Percentiles rank a stretch among this genome's conserved stretches.
Evolutionary conservation across 805 yeast species (phyloP).

Genomic region (Candida boidinii): DNA sequence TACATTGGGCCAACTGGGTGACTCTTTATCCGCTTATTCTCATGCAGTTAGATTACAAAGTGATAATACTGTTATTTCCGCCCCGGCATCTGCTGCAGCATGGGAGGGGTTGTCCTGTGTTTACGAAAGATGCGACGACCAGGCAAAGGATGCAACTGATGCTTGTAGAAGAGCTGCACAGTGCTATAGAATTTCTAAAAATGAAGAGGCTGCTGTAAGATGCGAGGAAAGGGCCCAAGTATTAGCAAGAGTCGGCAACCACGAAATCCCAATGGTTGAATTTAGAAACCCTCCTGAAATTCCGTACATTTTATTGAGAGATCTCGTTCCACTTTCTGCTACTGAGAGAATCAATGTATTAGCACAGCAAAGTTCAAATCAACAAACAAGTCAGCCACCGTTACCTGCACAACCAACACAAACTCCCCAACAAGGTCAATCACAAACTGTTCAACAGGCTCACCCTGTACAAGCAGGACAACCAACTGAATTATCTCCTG

Average conservation of each 20-base stretch:
- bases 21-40: slow-evolving; percentile 59
- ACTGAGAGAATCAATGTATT: slow-evolving; percentile 24
- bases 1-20: slow-evolving; percentile 50
- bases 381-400: too few relatives aligned
- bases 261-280: neutral
- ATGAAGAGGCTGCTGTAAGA: slow-evolving; percentile 29
- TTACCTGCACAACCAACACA: too few relatives aligned
- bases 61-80: slow-evolving; percentile 27
- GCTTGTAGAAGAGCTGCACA: slow-evolving; percentile 45
- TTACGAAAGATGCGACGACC: slow-evolving; percentile 56
- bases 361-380: neutral
- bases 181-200: slow-evolving; percentile 40
- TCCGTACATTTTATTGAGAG: slow-evolving; percentile 33
- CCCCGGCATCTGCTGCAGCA: slow-evolving; percentile 40
- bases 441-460: too few relatives aligned
- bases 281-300: slow-evolving; percentile 37
- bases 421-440: too few relatives aligned
- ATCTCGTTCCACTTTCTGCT: slow-evolving; percentile 33
- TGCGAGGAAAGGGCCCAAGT: slow-evolving; percentile 36
- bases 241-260: slow-evolving; percentile 12
- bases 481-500: too few relatives aligned
- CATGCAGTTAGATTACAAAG: slow-evolving; percentile 49
- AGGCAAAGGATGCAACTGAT: slow-evolving; percentile 49
- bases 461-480: too few relatives aligned
- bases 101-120: slow-evolving; percentile 62